Conservation (phyloP, 805 yeast genomes). For the Yarrowia osloensis region DNA sequence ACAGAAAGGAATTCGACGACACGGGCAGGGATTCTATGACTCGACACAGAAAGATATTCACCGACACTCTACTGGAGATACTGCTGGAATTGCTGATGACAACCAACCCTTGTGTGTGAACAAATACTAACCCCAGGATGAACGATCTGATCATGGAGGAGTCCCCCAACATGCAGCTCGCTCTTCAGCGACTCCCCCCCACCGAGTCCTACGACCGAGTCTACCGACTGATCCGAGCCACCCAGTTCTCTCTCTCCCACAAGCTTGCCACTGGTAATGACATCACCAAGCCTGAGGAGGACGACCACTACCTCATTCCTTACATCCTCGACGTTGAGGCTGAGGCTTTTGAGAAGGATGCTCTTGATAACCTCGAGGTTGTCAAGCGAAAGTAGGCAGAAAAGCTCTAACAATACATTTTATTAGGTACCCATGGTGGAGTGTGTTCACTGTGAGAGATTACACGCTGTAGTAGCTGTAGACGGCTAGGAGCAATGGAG, state of each 20-base stretch:
- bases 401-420: conserved; percentile 31
- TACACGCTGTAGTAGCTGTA: not conserved
- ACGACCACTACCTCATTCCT: conserved; percentile 69
- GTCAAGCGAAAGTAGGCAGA: conserved; percentile 34
- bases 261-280: conserved; percentile 80
- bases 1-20: not conserved
- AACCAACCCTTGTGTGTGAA: not conserved
- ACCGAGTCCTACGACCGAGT: conserved; percentile 86
- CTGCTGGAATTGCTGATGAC: not conserved
- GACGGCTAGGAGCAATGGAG: not conserved
- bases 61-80: not conserved
- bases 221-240: conserved; percentile 89
- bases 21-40: too few relatives aligned
- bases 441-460: too few relatives aligned
- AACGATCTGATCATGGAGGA: conserved; percentile 90
- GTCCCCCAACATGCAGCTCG: conserved; percentile 81
- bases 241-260: conserved; percentile 81
- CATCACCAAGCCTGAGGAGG: conserved; percentile 73
- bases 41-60: not conserved
- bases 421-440: not conserved
- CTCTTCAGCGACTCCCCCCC: conserved; percentile 81
- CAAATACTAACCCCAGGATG: conserved; percentile 47
- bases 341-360: conserved; percentile 83
- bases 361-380: conserved; percentile 74
- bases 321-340: conserved; percentile 92